Conservation (phyloP, 75 land plant species). For the Sequoia sempervirens region DNA sequence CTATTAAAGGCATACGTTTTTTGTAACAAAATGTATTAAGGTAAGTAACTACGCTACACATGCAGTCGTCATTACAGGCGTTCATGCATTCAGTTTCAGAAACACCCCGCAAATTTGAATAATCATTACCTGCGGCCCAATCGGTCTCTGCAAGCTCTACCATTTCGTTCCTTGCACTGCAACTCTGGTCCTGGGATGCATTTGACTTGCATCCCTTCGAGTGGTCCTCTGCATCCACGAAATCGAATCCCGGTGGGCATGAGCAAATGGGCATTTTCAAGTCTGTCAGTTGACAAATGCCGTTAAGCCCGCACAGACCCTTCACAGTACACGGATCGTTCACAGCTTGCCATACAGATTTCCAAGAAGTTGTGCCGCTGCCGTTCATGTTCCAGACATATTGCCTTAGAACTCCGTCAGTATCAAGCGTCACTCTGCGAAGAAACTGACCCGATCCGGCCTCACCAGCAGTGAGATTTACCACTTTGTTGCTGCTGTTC, state of each 20-base stretch:
- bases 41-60: not conserved
- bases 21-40: not conserved
- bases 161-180: not conserved
- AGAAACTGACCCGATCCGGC: not conserved
- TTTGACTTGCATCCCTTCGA: not conserved
- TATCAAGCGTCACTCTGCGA: not conserved
- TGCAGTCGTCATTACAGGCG: not conserved
- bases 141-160: not conserved
- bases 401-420: not conserved
- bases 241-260: not conserved
- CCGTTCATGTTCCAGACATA: not conserved
- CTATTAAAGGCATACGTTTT: conserved; percentile 15
- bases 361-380: not conserved
- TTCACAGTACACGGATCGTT: not conserved
- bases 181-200: not conserved
- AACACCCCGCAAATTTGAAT: not conserved
- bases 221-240: not conserved
- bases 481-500: no score
- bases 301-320: not conserved
- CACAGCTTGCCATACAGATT: not conserved
- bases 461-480: no score
- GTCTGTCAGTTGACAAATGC: not conserved
- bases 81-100: not conserved
- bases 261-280: not conserved
- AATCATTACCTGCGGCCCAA: not conserved